These are phyloP conservation scores for Elasticomyces elasticus DNA, from an alignment of 495 filamentous ascomycete genomes.

Conservation along the genomic window DNA sequence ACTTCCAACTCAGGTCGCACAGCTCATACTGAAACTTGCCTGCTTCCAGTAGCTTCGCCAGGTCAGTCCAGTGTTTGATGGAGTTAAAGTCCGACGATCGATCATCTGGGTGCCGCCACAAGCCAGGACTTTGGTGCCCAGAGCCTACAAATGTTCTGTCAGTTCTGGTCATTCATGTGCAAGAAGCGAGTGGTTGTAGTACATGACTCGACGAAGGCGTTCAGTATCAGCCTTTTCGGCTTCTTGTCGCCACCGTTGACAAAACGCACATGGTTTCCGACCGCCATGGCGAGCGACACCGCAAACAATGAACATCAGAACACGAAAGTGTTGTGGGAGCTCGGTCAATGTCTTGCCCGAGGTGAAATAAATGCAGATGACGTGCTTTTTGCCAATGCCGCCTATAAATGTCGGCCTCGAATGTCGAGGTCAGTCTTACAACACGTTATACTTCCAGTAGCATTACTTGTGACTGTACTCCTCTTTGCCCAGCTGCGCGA, in stretches of 20 bases:
- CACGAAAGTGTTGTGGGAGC: too few species aligned
- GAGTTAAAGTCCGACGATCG: constrained; percentile 46
- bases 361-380: too few species aligned
- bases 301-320: background rate
- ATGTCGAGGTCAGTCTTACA: too few species aligned
- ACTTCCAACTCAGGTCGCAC: too few species aligned
- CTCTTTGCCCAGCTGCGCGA: too few species aligned
- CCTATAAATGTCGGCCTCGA: too few species aligned
- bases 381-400: too few species aligned
- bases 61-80: constrained; percentile 41
- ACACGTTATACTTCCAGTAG: too few species aligned
- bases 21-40: constrained; percentile 50
- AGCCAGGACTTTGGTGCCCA: constrained; percentile 45
- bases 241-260: background rate
- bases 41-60: constrained; percentile 40
- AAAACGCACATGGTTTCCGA: background rate
- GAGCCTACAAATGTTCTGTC: constrained; percentile 41
- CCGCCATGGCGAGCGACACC: background rate
- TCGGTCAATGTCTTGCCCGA: too few species aligned
- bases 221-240: constrained; percentile 46
- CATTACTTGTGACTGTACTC: too few species aligned
- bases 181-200: background rate
- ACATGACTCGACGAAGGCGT: constrained; percentile 46
- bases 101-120: constrained; percentile 47
- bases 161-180: background rate